Percentiles rank a stretch among this genome's conserved stretches.
phyloP scores from a whole-genome alignment of 768 basidiomycete genomes.

The Kwoniella newhampshirensis region DNA sequence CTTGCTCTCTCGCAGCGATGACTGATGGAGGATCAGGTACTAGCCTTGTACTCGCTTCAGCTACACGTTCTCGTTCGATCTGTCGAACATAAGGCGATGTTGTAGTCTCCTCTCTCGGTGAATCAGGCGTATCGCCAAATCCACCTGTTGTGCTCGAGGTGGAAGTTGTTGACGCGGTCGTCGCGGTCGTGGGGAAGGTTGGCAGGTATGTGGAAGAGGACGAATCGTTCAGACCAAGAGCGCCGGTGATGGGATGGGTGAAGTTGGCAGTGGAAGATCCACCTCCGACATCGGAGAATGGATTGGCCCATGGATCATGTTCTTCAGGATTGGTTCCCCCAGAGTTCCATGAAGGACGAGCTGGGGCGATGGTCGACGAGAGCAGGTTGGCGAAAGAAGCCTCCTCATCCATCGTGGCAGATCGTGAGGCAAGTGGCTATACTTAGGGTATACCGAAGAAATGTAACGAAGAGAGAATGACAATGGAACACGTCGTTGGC shows the following conservation, averaged over 20 bases:
- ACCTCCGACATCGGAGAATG: conserved; percentile 30
- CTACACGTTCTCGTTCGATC: conserved; percentile 33
- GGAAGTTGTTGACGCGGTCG: no score
- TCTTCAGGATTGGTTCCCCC: conserved; percentile 4
- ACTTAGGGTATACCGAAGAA: no score
- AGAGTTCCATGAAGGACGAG: conserved; percentile 25
- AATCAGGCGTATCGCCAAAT: conserved; percentile 11
- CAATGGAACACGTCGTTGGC: no score
- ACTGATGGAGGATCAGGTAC: conserved; percentile 44
- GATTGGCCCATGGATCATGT: conserved; percentile 49
- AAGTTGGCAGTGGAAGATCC: conserved; percentile 1
- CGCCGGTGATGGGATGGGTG: background rate
- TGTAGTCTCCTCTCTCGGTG: conserved; percentile 7
- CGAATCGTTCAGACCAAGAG: conserved; percentile 2
- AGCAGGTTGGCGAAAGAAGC: conserved; percentile 42
- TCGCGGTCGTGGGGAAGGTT: background rate
- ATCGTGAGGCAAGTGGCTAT: no score
- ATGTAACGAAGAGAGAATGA: no score
- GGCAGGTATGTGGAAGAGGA: background rate
- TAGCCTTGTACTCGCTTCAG: conserved; percentile 8
- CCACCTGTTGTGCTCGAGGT: background rate
- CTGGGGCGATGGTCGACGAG: conserved; percentile 25
- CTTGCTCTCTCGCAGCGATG: conserved; percentile 37
- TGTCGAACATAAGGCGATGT: conserved; percentile 38
- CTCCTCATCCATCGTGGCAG: conserved; percentile 46